Base-by-base conservation (phyloP, 345 rosid genomes). In the Syzygium jambos region DNA sequence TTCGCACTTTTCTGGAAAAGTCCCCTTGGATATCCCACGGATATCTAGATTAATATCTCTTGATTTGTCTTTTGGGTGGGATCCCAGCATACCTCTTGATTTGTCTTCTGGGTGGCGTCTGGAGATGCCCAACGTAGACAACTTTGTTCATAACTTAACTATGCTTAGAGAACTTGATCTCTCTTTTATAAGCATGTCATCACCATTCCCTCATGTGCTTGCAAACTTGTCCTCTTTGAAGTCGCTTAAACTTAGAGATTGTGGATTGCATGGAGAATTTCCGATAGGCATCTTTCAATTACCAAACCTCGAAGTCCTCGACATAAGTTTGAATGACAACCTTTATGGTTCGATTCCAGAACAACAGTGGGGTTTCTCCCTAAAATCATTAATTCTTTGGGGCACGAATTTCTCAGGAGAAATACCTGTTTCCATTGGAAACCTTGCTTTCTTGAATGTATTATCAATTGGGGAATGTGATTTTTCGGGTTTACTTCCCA, bases 281-380 rank as follows among this genome's bases (percentile, higher is more conserved):
- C 73, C 38, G 7, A 0, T 13, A 6, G 27, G 73, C 56, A 13
- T 61, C 30, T n/a, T 61, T 61, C 38, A 61, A 5, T n/a, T 61
- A 6, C 73, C 73, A 13, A 61, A 23, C 63, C 14, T 25, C 6
- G 29, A 57, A 57, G 29, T 23, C 29, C 63, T 25, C 6, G 63
- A 57, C 6, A 4, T 25, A 3, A 1, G 61, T 0, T 0, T 0
- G 0, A 57, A 25, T 57, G 1, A 10, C 14, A 4, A 25, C 63
- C 63, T 57, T 57, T 25, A 13, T 25, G 63, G 63, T 57, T 57
- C 11, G 11, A 57, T 57, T 10, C 29, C 63, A 1, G 14, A 23
- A 25, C 5, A 9, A 23, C 29, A 25, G 11, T 57, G 29, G 63
- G 63, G 63, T 57, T 25, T 4, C 5, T 14, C 3, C 3, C 3